These are phyloP conservation scores for Scheffersomyces quercinus DNA, from an alignment of 1,139 yeast species.

Conservation along the genomic window DNA sequence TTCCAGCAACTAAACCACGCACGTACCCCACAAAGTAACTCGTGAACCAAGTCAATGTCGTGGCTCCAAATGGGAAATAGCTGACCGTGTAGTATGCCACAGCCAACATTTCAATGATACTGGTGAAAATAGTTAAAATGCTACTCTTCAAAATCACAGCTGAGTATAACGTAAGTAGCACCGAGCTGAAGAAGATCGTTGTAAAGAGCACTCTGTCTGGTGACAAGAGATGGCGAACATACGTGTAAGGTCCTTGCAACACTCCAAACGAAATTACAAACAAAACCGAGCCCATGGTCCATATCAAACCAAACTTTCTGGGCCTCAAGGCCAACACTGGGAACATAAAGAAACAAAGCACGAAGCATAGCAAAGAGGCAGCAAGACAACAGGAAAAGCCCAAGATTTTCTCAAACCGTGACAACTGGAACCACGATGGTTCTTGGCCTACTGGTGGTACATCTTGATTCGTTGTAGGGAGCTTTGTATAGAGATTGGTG, in stretches of 20 bases:
- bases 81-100: conserved; percentile 86
- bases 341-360: conserved; percentile 76
- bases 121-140: conserved; percentile 71
- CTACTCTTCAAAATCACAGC: conserved; percentile 64
- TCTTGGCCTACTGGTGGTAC: conserved; percentile 30
- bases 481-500: conserved; percentile 39
- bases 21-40: conserved; percentile 77
- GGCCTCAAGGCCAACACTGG: conserved; percentile 92
- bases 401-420: conserved; percentile 77
- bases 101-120: conserved; percentile 77
- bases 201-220: conserved; percentile 80
- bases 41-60: conserved; percentile 79
- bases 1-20: conserved; percentile 56
- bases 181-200: conserved; percentile 72
- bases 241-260: conserved; percentile 87
- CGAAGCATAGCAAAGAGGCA: conserved; percentile 78
- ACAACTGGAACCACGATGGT: conserved; percentile 59
- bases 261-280: conserved; percentile 90
- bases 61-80: conserved; percentile 95
- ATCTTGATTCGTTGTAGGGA: conserved; percentile 33
- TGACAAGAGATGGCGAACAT: conserved; percentile 71
- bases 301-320: conserved; percentile 81
- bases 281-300: conserved; percentile 89
- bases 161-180: conserved; percentile 62
- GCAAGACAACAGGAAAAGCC: conserved; percentile 77